Base-by-base conservation (phyloP, 23 red algal genomes). In the Gracilariopsis chorda region DNA sequence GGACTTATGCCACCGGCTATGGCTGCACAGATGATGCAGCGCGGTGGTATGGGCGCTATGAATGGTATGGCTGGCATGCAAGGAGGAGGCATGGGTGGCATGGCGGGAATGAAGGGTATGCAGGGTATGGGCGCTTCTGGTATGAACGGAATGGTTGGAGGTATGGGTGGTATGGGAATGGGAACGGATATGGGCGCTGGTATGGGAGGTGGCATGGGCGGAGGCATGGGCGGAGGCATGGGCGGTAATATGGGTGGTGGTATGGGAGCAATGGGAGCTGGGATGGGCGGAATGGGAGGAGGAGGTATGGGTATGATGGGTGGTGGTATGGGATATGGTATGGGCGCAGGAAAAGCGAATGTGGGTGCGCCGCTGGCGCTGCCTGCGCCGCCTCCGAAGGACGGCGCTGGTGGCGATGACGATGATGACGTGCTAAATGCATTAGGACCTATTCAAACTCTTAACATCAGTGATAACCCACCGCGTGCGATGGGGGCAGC, bases 1-100 rank as follows among this genome's bases (percentile, higher is more conserved):
- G 91, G 91, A 4, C 61, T 86, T 23, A 86, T 94, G 79, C 91
- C 91, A 20, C 79, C 91, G n/a, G 91, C 91, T 40, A 94, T 94
- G 91, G 91, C 91, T 7, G 91, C 91, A 8, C 91, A 94, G 41
- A 87, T 94, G 91, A 86, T 86, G 80, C 80, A 86, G 28, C 67
- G 91, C 11, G 79, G 80, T 23, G 81, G 67, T 1, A 87, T 84
- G 67, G 51, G 68, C 33, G 84, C 67, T 21, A 88, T 88, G 84
- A 41, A 19, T 41, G 84, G 84, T 27, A 65, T 64, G 57, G 29
- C 14, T 24, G 63, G 63, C 29, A 33, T 14, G 20, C 17, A 24
- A 33, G 52, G 72, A 10, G 90, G 79, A 2, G 80, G 62, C 23
- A 84, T 85, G 80, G 78, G 90, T 37, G 88, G 88, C 59, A 82